Conservation (phyloP, 176 grass and related monocot species). For the Musa troglodytarum region DNA sequence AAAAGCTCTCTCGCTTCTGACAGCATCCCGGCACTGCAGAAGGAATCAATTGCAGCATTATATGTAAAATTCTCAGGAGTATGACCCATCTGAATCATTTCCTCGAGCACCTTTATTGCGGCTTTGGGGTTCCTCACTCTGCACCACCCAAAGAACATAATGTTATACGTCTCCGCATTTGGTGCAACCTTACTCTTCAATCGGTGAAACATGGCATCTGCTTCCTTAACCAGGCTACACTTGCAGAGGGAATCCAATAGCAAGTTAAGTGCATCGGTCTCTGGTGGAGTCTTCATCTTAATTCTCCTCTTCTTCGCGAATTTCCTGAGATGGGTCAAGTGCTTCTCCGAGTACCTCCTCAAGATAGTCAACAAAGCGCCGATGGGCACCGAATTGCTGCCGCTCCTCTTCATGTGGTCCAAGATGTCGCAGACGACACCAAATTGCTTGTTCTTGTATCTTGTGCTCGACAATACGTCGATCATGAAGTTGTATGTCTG, state of each 20-base stretch:
- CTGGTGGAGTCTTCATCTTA: slow-evolving; percentile 50
- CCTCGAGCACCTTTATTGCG: slow-evolving; percentile 86
- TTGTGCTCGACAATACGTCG: slow-evolving; percentile 78
- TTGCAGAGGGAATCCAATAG: slow-evolving; percentile 83
- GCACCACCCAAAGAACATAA: slow-evolving; percentile 90
- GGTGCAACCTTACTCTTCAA: slow-evolving; percentile 53
- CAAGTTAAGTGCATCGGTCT: slow-evolving; percentile 68
- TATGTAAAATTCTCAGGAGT: slow-evolving; percentile 83
- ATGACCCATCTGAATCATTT: slow-evolving; percentile 63
- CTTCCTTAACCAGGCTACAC: slow-evolving; percentile 71
- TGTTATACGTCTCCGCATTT: slow-evolving; percentile 54
- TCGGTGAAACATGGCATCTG: slow-evolving; percentile 45
- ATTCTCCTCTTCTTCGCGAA: slow-evolving; percentile 63
- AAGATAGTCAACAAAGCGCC: slow-evolving; percentile 52
- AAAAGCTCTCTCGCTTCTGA: slow-evolving; percentile 73
- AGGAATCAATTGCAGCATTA: slow-evolving; percentile 75
- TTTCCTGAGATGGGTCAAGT: slow-evolving; percentile 61
- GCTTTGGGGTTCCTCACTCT: slow-evolving; percentile 52
- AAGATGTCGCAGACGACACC: slow-evolving; percentile 73
- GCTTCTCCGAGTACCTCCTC: slow-evolving; percentile 54
- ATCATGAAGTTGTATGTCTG: slow-evolving; percentile 66
- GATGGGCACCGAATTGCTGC: slow-evolving; percentile 37
- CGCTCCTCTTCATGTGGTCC: slow-evolving; percentile 76
- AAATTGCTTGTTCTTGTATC: slow-evolving; percentile 74
- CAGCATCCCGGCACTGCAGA: slow-evolving; percentile 63